Evolutionary conservation across 106 monocot genomes (phyloP), one percentile per base, ranked within the genome.

Genomic region (Dendrobium chrysotoxum): DNA sequence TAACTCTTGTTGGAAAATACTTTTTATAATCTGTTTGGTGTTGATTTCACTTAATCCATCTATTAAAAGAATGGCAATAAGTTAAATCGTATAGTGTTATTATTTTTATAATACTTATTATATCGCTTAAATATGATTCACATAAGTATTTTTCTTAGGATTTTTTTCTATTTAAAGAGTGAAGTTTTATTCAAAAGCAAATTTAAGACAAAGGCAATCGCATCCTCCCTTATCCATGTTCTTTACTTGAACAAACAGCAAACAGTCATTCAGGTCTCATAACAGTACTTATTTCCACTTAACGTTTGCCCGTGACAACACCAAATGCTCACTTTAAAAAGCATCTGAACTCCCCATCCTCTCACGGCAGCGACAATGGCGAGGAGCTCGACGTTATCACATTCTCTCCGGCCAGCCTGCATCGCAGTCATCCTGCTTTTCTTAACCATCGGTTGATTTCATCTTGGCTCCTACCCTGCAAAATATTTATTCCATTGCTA

Each of bases 341-440:
- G 74, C 39, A n/a, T 7, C 41, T 21, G 21, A 23, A 70, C 70
- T 21, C 31, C n/a, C 74, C 40, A 20, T 42, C 74, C 41, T 74
- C 70, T 39, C 40, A 2, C 8, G 8, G 21, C 9, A 74, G 41
- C 70, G 78, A 68, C 21, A 75, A 79, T 79, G 79, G 79, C 78
- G 23, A 21, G 44, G 72, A 58, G 75, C 75, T 73, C 58, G n/a
- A 30, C 28, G 53, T 38, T 53, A 68, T 57, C 17, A 26, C 71
- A 67, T n/a, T 40, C 53, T 55, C 71, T 82, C 76, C 45, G 6
- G 39, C 71, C 54, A 20, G 5, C 45, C 82, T 40, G 64, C 38
- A 58, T 45, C 10, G 77, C 68, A 38, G 45, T 82, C 58, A 25
- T 82, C 31, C 77, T 82, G 77, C 78, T 83, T 20, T 41, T 50